These are phyloP conservation scores for Apiotrichum sp. DNA, from an alignment of 1,284 basidiomycete genomes.

Conservation along the genomic window DNA sequence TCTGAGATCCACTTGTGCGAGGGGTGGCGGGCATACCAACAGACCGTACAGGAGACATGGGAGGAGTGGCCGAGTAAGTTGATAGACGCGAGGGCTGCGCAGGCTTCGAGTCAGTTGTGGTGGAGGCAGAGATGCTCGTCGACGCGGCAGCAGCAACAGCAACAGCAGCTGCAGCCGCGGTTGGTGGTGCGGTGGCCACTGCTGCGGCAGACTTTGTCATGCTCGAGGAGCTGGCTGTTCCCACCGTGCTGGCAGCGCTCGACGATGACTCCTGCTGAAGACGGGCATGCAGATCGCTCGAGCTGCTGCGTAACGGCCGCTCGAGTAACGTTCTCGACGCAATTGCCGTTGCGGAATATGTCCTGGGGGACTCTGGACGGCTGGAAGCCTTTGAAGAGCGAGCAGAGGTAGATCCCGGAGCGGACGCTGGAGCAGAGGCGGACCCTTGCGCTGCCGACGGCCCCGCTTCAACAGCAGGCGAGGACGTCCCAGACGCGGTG, in stretches of 20 bases:
- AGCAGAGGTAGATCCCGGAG: not conserved
- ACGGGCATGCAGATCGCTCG: slow-evolving; percentile 13
- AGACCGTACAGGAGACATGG: slow-evolving; percentile 7
- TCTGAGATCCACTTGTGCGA: slow-evolving; percentile 9
- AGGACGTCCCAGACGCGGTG: not conserved
- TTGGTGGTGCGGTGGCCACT: too few relatives aligned
- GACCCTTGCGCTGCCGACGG: not conserved
- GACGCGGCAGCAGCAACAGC: not conserved
- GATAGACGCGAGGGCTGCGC: not conserved
- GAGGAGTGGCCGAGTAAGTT: slow-evolving; percentile 5
- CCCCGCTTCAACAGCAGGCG: slow-evolving; percentile 1
- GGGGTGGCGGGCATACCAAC: slow-evolving; percentile 1
- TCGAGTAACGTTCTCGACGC: slow-evolving; percentile 3
- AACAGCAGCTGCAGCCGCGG: not conserved
- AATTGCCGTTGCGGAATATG: not conserved
- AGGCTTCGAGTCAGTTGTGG: not conserved
- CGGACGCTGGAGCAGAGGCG: not conserved
- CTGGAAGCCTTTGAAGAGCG: not conserved
- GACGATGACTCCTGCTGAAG: slow-evolving; percentile 7
- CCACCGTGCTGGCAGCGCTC: not conserved
- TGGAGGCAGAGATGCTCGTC: not conserved
- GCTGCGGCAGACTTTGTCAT: not conserved
- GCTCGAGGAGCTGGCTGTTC: not conserved
- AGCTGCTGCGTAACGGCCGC: slow-evolving; percentile 12
- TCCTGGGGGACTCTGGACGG: not conserved